Percentiles rank a stretch among this genome's conserved stretches.
phyloP scores from a whole-genome alignment of 1,284 basidiomycete species.

The Quambalaria eucalypti region DNA sequence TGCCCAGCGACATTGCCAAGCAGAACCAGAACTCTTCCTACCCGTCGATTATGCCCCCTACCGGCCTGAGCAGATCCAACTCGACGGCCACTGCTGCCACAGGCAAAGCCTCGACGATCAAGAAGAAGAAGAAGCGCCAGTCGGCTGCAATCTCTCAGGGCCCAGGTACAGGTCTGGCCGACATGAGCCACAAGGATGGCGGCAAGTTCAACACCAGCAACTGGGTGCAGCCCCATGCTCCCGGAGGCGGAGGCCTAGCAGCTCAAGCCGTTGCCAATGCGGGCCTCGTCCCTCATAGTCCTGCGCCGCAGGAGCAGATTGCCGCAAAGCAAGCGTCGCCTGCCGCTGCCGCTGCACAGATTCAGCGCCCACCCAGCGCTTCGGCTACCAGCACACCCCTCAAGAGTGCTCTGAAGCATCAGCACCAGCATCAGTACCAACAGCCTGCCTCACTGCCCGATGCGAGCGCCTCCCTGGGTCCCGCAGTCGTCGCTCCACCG shows the following conservation, averaged over 20 bases:
- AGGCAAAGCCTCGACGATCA: constrained; percentile 4
- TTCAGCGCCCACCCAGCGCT: background rate
- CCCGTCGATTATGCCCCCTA: constrained; percentile 12
- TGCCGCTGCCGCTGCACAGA: background rate
- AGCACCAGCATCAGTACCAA: background rate
- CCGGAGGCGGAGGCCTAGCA: background rate
- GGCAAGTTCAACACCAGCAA: constrained; percentile 12
- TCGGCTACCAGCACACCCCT: background rate
- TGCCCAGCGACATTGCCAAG: background rate
- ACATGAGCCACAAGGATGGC: constrained; percentile 5
- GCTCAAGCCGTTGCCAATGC: constrained; percentile 28
- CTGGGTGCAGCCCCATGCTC: constrained; percentile 8
- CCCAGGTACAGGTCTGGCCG: constrained; percentile 3
- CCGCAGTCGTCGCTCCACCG: background rate
- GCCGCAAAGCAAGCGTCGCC: background rate
- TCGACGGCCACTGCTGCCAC: background rate
- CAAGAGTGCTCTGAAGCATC: background rate
- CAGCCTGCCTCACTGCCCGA: background rate
- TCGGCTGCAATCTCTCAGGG: constrained; percentile 12
- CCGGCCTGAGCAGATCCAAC: constrained; percentile 5
- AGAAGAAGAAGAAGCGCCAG: constrained; percentile 27
- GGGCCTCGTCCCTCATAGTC: constrained; percentile 20
- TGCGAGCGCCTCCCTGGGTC: background rate
- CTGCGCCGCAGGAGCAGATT: constrained; percentile 9
- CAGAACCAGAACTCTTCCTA: constrained; percentile 25